Conservation (phyloP, 768 basidiomycete species). For the Amanita exitialis region DNA sequence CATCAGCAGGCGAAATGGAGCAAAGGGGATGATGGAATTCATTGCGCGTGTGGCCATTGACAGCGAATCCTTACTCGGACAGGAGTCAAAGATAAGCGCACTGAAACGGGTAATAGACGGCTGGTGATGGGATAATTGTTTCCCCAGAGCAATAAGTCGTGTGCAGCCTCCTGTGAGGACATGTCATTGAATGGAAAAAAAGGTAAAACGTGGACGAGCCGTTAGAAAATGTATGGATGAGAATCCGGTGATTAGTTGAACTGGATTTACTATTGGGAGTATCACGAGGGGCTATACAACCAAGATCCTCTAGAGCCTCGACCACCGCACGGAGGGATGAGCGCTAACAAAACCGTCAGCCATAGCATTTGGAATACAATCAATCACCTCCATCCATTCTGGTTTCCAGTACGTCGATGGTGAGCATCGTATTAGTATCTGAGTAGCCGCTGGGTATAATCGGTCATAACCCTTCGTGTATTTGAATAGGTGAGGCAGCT, state of each 20-base stretch:
- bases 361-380: background rate
- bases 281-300: constrained; percentile 18
- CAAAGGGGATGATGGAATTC: background rate
- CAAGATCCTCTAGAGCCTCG: constrained; percentile 25
- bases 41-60: constrained; percentile 14
- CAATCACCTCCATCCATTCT: constrained; percentile 18
- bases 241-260: constrained; percentile 19
- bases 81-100: constrained; percentile 35
- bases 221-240: constrained; percentile 40
- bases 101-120: constrained; percentile 12
- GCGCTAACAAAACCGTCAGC: constrained; percentile 14
- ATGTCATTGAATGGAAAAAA: background rate
- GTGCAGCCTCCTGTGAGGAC: constrained; percentile 27
- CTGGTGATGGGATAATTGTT: constrained; percentile 15
- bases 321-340: constrained; percentile 23
- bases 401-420: constrained; percentile 26
- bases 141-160: constrained; percentile 25
- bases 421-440: constrained; percentile 29
- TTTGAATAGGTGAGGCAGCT: constrained; percentile 33
- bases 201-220: constrained; percentile 17
- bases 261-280: constrained; percentile 3
- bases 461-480: constrained; percentile 30
- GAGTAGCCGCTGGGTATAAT: constrained; percentile 31
- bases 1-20: background rate
- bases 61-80: constrained; percentile 27